Conservation (phyloP, 2,329 filamentous ascomycete genomes). For the Sarocladiaceae sp. region DNA sequence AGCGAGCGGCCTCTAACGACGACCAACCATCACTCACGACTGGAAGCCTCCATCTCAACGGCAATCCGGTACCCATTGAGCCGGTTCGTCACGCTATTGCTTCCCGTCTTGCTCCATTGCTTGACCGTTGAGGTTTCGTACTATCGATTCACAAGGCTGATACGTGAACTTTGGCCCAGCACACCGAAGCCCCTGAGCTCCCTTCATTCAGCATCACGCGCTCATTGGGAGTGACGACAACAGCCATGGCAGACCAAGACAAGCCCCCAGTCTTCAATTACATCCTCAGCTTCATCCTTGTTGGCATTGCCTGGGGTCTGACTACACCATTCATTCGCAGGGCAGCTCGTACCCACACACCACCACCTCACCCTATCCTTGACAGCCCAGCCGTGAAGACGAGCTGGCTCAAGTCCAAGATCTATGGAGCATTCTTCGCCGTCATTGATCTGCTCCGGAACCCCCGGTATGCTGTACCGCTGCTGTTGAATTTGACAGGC, state of each 20-base stretch:
- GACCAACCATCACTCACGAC: background rate
- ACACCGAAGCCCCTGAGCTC: background rate
- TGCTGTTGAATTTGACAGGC: slow-evolving; percentile 85
- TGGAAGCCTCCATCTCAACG: slow-evolving; percentile 6
- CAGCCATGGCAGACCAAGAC: slow-evolving; percentile 15
- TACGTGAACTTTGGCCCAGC: background rate
- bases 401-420: slow-evolving; percentile 58
- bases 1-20: background rate
- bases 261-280: slow-evolving; percentile 68
- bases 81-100: background rate
- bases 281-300: slow-evolving; percentile 82
- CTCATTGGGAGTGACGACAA: background rate
- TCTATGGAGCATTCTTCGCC: slow-evolving; percentile 65
- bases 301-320: slow-evolving; percentile 89
- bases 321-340: slow-evolving; percentile 89
- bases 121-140: background rate
- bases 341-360: slow-evolving; percentile 72
- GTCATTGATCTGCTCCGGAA: slow-evolving; percentile 75
- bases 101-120: background rate
- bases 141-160: slow-evolving; percentile 8
- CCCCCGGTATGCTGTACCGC: slow-evolving; percentile 77
- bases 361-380: slow-evolving; percentile 54
- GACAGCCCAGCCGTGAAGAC: slow-evolving; percentile 43
- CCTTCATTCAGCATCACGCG: too few species aligned
- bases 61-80: background rate